Evolutionary conservation across 78 protist species (phyloP).

Genomic region (Anaeramoeba ignava): DNA sequence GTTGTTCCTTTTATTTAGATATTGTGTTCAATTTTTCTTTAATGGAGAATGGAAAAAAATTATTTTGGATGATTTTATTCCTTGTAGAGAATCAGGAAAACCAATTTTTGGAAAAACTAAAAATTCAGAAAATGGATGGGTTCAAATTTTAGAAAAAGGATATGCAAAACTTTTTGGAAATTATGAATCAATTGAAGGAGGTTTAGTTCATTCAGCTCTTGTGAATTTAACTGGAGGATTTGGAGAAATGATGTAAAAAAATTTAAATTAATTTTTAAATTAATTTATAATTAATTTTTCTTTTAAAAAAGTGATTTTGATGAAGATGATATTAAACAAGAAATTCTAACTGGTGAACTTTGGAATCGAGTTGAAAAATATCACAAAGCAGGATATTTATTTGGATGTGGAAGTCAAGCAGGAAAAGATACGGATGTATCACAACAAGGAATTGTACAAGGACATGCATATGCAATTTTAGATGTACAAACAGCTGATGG

Average conservation of each 20-base stretch:
- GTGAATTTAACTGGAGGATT: no score
- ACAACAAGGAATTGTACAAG: constrained; percentile 21
- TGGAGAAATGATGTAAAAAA: no score
- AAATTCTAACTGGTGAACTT: not conserved
- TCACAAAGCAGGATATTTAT: not conserved
- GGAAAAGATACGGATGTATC: constrained; percentile 12
- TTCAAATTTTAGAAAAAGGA: constrained; percentile 9
- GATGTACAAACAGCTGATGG: constrained; percentile 6
- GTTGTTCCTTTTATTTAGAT: no score
- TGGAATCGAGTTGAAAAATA: not conserved
- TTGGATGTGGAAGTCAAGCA: not conserved
- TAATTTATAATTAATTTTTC: no score
- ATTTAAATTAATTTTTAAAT: no score
- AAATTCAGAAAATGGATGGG: not conserved
- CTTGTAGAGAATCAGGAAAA: not conserved
- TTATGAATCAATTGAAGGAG: not conserved
- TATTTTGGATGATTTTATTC: not conserved
- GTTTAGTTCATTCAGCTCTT: no score
- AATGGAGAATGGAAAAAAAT: not conserved
- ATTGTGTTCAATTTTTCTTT: no score
- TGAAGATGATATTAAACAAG: not conserved
- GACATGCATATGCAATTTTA: constrained; percentile 31
- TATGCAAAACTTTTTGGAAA: not conserved
- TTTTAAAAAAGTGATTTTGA: no score
- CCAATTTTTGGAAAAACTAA: not conserved